Evolutionary conservation across 345 rosid species (phyloP).

Genomic region (Camelina sativa): DNA sequence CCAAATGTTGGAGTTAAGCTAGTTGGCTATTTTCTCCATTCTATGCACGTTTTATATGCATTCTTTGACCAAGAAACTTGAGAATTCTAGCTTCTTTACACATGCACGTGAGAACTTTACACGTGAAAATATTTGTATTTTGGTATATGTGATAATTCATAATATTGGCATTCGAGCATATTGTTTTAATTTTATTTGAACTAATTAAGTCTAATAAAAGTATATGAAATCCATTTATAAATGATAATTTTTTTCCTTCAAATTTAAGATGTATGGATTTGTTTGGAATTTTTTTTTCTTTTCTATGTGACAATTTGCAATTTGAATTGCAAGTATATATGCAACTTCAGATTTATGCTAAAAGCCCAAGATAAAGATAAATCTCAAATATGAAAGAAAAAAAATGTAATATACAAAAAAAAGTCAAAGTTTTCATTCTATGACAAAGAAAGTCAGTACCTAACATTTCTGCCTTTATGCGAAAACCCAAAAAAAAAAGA

Average conservation of each 20-base stretch:
- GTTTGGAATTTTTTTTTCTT: background rate
- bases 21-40: slow-evolving; percentile 9
- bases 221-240: background rate
- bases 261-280: background rate
- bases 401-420: background rate
- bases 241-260: background rate
- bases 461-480: slow-evolving; percentile 50
- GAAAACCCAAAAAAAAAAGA: slow-evolving; percentile 13
- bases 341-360: slow-evolving; percentile 6
- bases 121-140: slow-evolving; percentile 18
- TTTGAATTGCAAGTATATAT: slow-evolving; percentile 17
- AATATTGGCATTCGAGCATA: no score
- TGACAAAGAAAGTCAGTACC: slow-evolving; percentile 50
- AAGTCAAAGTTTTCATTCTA: slow-evolving; percentile 45
- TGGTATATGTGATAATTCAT: background rate
- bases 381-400: slow-evolving; percentile 23
- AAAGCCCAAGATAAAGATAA: slow-evolving; percentile 26
- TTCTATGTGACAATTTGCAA: background rate
- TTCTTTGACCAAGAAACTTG: background rate
- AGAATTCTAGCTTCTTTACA: background rate
- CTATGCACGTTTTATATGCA: slow-evolving; percentile 24
- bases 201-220: background rate
- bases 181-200: no score
- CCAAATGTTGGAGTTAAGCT: background rate
- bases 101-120: slow-evolving; percentile 31